A percentile compares a stretch with the other conserved stretches of the same genome.
Conservation (phyloP, 1,284 basidiomycete species). For the Ganoderma lucidum region DNA sequence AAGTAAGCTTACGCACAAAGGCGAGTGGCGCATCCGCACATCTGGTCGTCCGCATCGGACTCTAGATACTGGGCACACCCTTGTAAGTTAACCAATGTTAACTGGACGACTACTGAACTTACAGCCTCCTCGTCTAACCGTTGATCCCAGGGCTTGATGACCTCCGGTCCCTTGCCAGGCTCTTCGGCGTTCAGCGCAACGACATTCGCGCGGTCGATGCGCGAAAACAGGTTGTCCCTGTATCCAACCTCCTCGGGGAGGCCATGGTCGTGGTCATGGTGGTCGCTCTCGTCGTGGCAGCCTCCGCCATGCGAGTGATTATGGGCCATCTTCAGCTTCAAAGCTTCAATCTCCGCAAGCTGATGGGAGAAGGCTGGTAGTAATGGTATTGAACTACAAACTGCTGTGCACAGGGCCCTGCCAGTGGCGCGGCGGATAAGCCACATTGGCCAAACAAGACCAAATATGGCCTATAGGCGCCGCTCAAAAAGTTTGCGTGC, state of each 20-base stretch:
- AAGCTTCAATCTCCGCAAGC: background rate
- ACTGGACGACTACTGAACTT: constrained; percentile 26
- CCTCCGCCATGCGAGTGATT: constrained; percentile 55
- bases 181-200: constrained; percentile 70
- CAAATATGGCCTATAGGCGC: background rate
- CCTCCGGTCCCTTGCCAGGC: constrained; percentile 51
- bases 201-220: constrained; percentile 78
- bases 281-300: constrained; percentile 64
- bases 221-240: constrained; percentile 72
- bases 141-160: constrained; percentile 83
- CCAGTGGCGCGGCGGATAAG: background rate
- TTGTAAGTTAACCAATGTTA: background rate
- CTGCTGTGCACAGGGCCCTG: no score
- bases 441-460: background rate
- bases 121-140: constrained; percentile 71
- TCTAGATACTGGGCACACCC: constrained; percentile 64
- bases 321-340: constrained; percentile 49
- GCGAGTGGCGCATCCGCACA: constrained; percentile 53
- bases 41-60: constrained; percentile 85
- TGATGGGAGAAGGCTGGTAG: background rate
- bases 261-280: constrained; percentile 51
- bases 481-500: background rate
- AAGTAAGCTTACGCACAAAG: background rate
- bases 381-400: no score
- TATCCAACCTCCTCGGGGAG: constrained; percentile 57